Conservation (phyloP, 2,329 filamentous ascomycete genomes). For the Cercospora canescens region DNA sequence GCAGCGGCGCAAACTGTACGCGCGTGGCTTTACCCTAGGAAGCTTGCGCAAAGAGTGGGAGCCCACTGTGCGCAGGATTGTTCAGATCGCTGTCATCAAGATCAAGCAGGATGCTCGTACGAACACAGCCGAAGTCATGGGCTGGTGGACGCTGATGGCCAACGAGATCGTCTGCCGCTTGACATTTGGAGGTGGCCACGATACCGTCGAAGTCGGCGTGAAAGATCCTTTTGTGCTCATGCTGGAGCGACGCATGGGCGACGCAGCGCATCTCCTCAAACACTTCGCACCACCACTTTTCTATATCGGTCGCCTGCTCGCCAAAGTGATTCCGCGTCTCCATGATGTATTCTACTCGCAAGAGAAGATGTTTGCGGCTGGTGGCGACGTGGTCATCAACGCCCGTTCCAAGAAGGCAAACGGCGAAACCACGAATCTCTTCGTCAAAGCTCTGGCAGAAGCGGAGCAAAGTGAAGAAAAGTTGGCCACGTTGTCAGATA, state of each 20-base stretch:
- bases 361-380: background rate
- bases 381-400: background rate
- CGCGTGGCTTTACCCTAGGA: background rate
- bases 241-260: background rate
- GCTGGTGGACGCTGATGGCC: background rate
- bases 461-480: background rate
- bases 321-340: background rate
- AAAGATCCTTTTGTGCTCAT: background rate
- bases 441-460: background rate
- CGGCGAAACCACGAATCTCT: background rate
- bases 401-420: background rate
- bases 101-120: background rate
- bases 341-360: background rate
- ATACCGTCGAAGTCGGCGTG: background rate
- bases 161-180: background rate
- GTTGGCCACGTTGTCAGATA: background rate
- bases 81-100: conserved; percentile 39
- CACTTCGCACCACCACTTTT: background rate
- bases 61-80: background rate
- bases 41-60: background rate
- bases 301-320: background rate
- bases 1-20: background rate
- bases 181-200: background rate
- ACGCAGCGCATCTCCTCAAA: background rate
- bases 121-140: background rate